Base-by-base conservation (phyloP, 2,329 filamentous ascomycete genomes). In the Aspergillus terreus region DNA sequence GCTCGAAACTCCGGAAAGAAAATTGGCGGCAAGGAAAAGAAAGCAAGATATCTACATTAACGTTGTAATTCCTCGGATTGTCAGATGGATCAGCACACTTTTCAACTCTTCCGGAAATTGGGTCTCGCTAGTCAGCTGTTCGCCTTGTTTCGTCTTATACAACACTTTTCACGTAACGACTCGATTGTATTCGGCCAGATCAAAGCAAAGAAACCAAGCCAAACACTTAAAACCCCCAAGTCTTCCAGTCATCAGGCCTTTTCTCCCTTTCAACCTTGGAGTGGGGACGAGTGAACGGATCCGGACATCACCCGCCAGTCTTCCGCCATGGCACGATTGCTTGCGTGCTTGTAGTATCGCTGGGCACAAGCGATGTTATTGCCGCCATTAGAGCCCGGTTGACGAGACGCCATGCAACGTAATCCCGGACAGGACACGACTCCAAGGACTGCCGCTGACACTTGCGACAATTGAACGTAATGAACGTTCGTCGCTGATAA, bases 41-140 rank as follows among this genome's bases (percentile, higher is more conserved):
- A 62, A 66, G 63, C 54, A 49, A 68, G 50, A 56, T 61, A 55
- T 59, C 59, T 63, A 61, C 61, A 64, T 62, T 67, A 67, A 69
- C 71, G 69, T 71, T 74, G 71, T 74, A 74, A 72, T 73, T 71
- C 69, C 65, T 64, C 66, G 64, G 70, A 67, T 69, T 72, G 58
- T 73, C 68, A 71, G 64, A 67, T 72, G 68, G 60, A 59, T 69
- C 71, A 73, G 67, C 70, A 72, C 65, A 17, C 35, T 65, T 69
- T 58, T 52, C 61, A 67, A 62, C 64, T 63, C 52, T 63, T 64
- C 67, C 64, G 66, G 65, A 68, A 38, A 54, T 51, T 62, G 67
- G 65, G 65, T 68, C 64, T 59, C 35, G 36, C 58, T 70, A 70
- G 67, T 69, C 68, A 73, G 64, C 68, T 66, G 56, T 68, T 64